phyloP scores from a whole-genome alignment of 108 stramenopile genomes.

The Epipyxis sp. region DNA sequence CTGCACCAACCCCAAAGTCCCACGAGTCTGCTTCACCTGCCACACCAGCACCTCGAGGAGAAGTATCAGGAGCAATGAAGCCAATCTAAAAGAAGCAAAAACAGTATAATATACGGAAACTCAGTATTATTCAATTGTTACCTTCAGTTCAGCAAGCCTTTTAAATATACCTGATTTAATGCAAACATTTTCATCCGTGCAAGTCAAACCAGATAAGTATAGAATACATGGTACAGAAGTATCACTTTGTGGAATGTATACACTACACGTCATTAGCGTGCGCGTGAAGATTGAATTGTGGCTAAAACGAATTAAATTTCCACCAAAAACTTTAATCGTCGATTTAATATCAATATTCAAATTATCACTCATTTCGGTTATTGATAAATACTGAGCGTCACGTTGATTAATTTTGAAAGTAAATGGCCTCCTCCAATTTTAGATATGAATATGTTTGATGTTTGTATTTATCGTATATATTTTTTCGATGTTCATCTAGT shows the following conservation, averaged over 20 bases:
- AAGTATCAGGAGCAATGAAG: conserved; percentile 90
- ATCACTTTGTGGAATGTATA: conserved; percentile 42
- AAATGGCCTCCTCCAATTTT: no score
- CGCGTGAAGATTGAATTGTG: conserved; percentile 42
- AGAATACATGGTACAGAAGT: conserved; percentile 46
- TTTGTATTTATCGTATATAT: no score
- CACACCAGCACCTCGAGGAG: conserved; percentile 73
- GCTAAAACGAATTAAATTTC: conserved; percentile 6
- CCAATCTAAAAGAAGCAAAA: conserved; percentile 60
- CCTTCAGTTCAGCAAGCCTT: background rate
- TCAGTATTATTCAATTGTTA: background rate
- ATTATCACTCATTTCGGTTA: no score
- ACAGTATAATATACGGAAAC: background rate
- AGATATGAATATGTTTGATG: no score
- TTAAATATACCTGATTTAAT: conserved; percentile 58
- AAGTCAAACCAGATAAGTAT: conserved; percentile 90
- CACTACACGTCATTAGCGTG: conserved; percentile 47
- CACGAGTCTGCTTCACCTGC: conserved; percentile 64
- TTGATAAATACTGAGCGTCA: no score
- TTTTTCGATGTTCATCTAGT: no score
- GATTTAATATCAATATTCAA: conserved; percentile 25
- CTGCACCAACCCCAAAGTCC: conserved; percentile 91
- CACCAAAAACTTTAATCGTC: conserved; percentile 14
- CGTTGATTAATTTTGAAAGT: no score
- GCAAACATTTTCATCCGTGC: conserved; percentile 90